Base-by-base conservation (phyloP, 2,329 filamentous ascomycete genomes). In the Verticillium longisporum region DNA sequence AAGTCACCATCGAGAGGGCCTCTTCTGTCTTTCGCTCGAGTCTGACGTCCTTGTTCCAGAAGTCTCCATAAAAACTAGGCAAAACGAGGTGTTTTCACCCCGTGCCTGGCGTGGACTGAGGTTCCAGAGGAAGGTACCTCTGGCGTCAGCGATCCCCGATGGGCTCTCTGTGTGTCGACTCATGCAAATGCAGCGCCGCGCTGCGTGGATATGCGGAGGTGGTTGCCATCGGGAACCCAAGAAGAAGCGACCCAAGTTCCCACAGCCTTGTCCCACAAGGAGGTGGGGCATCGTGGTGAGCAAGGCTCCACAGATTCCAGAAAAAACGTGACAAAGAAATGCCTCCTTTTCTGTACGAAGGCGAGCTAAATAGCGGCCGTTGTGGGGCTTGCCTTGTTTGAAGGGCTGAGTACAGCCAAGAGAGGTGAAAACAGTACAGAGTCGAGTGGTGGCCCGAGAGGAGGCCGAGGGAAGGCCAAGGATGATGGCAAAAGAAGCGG, bases 41-140 rank as follows among this genome's bases (percentile, higher is more conserved):
- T 50, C 45, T 50, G 45, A 50, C 45, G 45, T 50, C 45, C 45
- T 50, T 18, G n/a, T 50, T 21, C 45, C 45, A 50, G 45, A 50
- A 21, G 59, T 59, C 50, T 64, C 63, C 63, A 63, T 63, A 64
- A 65, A 62, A 64, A 65, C 59, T 58, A 65, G 62, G 63, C 60
- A 65, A 36, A 65, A 60, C 62, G 62, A 61, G 61, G 62, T 59
- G 41, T 59, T 54, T 54, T 59, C 36, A 7, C 33, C 26, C 18
- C 45, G 45, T 50, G 45, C 45, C 45, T 33, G 54, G 26, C 26
- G 26, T 55, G 54, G n/a, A 55, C 18, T 6, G 4, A 5, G 54
- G 32, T 33, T 32, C 26, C 34, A 36, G 33, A 34, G 26, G 54
- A 21, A 54, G 10, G 45, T 54, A 53, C 57, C 45, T 59, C 57